Conservation (phyloP, 768 basidiomycete genomes). For the Tricholoma terreum region DNA sequence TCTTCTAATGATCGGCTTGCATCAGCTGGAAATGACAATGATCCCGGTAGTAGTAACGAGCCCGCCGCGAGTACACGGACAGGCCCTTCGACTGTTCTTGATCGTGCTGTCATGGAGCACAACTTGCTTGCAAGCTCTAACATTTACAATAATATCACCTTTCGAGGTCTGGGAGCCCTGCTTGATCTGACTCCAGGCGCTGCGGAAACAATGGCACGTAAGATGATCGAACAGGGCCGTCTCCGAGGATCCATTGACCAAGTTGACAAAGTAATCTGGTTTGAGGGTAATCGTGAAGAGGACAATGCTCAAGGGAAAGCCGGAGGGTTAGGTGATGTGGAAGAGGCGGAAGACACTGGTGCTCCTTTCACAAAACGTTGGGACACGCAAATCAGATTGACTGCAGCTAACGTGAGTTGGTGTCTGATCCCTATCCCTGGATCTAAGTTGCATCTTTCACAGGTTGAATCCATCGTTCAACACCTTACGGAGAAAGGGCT, state of each 20-base stretch:
- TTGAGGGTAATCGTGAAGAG: slow-evolving; percentile 83
- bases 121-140: slow-evolving; percentile 95
- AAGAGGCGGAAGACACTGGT: slow-evolving; percentile 83
- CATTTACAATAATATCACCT: slow-evolving; percentile 97
- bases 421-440: not conserved
- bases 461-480: slow-evolving; percentile 90
- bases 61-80: slow-evolving; percentile 70
- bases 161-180: slow-evolving; percentile 86
- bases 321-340: slow-evolving; percentile 87
- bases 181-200: slow-evolving; percentile 88
- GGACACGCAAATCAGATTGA: slow-evolving; percentile 91
- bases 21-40: slow-evolving; percentile 60
- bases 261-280: slow-evolving; percentile 91
- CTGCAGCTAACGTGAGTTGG: slow-evolving; percentile 73
- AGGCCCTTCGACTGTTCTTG: slow-evolving; percentile 93
- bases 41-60: slow-evolving; percentile 42
- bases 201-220: slow-evolving; percentile 95
- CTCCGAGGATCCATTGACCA: slow-evolving; percentile 94
- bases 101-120: slow-evolving; percentile 98
- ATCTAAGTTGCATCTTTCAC: slow-evolving; percentile 2
- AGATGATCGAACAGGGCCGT: slow-evolving; percentile 98
- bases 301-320: slow-evolving; percentile 94
- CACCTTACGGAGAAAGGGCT: slow-evolving; percentile 71
- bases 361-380: slow-evolving; percentile 91
- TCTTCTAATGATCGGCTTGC: slow-evolving; percentile 81